Base-by-base conservation (phyloP, 2,329 filamentous ascomycete genomes). In the Penicillium sp. region DNA sequence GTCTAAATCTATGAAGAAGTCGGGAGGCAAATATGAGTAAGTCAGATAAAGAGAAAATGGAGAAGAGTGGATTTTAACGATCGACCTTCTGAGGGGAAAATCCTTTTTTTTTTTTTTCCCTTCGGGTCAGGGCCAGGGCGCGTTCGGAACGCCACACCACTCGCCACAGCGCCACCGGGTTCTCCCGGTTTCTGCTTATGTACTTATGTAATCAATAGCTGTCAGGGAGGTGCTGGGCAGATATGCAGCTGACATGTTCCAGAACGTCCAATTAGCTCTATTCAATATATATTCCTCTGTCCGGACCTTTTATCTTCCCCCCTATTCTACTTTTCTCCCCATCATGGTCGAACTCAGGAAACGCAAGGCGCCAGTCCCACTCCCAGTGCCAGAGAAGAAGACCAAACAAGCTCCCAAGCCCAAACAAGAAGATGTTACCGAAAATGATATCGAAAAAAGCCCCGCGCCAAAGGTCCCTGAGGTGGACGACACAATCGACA, bases 271-370 rank as follows among this genome's bases (percentile, higher is more conserved):
- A 33, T 50, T 12, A 31, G 35, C 11, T 44, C 28, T 4, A 33
- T 26, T 50, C 19, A 43, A 43, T 44, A 43, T 14, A 50, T 17
- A 35, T 31, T 16, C 2, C 37, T 53, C 40, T 22, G n/a, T 16
- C 50, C 38, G 22, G n/a, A 42, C 38, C 16, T 30, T 44, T 40
- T 35, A 26, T 44, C 30, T 14, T 31, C 12, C 12, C 30, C 12
- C 30, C 11, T 31, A 14, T 31, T 31, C 30, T 14, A 10, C 30
- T 5, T 16, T 31, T 50, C 19, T 19, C 31, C 28, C 28, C 56
- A 58, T 51, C 37, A 74, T 75, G 70, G 82, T 85, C 59, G 84
- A 86, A 73, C 78, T 87, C 47, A 80, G 84, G 69, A 87, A 87
- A 74, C 82, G 84, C 70, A 84, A 85, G 70, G 79, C 82, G 45